Evolutionary conservation across 177 flowering plant species (phyloP).

Genomic region (Telopea speciosissima): DNA sequence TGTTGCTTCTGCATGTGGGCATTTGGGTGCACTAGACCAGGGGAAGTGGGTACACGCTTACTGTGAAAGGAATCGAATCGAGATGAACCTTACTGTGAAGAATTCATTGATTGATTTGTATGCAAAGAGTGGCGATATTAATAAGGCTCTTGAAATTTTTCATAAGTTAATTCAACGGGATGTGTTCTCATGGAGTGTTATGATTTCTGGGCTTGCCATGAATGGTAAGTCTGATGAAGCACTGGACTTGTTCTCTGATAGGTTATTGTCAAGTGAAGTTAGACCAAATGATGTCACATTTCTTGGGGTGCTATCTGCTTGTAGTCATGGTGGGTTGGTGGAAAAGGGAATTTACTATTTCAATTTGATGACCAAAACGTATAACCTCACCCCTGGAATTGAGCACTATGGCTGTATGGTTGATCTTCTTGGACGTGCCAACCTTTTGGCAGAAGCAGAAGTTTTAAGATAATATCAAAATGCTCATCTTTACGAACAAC

Average conservation of each 20-base stretch:
- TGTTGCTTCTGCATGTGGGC: slow-evolving; percentile 21
- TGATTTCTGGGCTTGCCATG: too few relatives aligned
- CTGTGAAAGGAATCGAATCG: slow-evolving; percentile 17
- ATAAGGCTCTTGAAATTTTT: slow-evolving; percentile 23
- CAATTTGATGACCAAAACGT: too few relatives aligned
- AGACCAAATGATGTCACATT: too few relatives aligned
- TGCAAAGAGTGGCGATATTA: slow-evolving; percentile 29
- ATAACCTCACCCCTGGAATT: too few relatives aligned
- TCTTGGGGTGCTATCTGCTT: too few relatives aligned
- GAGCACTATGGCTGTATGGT: slow-evolving; percentile 31
- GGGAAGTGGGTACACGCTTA: slow-evolving; percentile 28
- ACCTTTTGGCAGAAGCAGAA: slow-evolving; percentile 23
- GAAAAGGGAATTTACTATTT: too few relatives aligned
- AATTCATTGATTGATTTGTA: slow-evolving; percentile 36
- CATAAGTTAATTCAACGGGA: slow-evolving; percentile 17
- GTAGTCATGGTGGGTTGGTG: too few relatives aligned
- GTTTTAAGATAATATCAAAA: too few relatives aligned
- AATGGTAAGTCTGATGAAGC: too few relatives aligned
- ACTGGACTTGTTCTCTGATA: too few relatives aligned
- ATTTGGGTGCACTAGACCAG: slow-evolving; percentile 20
- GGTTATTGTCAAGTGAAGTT: too few relatives aligned
- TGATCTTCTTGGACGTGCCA: slow-evolving; percentile 37
- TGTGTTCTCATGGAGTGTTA: slow-evolving; percentile 29
- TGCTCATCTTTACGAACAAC: too few relatives aligned
- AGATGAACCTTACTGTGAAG: slow-evolving; percentile 19